These are phyloP conservation scores for Coriolopsis trogii DNA, from an alignment of 1,284 basidiomycete genomes.

Conservation along the genomic window DNA sequence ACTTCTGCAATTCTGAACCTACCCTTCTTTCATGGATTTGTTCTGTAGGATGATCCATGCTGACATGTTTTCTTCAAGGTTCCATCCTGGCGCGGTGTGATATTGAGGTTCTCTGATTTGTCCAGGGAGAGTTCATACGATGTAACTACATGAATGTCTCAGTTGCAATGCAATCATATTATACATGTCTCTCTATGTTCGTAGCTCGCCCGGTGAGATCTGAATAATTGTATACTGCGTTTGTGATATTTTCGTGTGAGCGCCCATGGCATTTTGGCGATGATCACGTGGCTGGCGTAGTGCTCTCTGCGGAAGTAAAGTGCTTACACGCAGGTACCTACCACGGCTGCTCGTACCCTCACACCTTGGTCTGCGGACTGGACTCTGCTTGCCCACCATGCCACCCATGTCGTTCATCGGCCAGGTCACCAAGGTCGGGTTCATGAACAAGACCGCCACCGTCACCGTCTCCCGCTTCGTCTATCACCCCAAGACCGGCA, in stretches of 20 bases:
- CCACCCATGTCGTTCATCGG: slow-evolving; percentile 76
- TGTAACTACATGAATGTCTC: too few relatives aligned
- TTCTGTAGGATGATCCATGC: too few relatives aligned
- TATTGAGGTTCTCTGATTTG: too few relatives aligned
- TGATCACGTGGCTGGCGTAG: neutral
- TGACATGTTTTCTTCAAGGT: too few relatives aligned
- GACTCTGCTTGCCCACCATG: slow-evolving; percentile 45
- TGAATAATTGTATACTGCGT: too few relatives aligned
- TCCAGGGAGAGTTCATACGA: too few relatives aligned
- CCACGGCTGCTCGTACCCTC: neutral
- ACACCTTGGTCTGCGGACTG: neutral
- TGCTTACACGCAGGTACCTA: neutral
- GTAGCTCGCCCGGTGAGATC: too few relatives aligned
- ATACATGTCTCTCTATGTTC: too few relatives aligned
- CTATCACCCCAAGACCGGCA: slow-evolving; percentile 69
- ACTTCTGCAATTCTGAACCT: slow-evolving; percentile 12
- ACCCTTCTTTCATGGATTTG: neutral
- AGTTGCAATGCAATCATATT: too few relatives aligned
- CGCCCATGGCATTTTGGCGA: neutral
- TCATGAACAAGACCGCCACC: slow-evolving; percentile 82
- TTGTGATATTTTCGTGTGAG: too few relatives aligned
- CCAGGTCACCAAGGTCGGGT: slow-evolving; percentile 74
- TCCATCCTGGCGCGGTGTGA: too few relatives aligned
- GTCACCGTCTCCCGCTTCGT: slow-evolving; percentile 75
- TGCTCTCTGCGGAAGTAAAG: neutral